Evolutionary conservation across 306 rosid species (phyloP).

Genomic region (Cicer chorassanicum): DNA sequence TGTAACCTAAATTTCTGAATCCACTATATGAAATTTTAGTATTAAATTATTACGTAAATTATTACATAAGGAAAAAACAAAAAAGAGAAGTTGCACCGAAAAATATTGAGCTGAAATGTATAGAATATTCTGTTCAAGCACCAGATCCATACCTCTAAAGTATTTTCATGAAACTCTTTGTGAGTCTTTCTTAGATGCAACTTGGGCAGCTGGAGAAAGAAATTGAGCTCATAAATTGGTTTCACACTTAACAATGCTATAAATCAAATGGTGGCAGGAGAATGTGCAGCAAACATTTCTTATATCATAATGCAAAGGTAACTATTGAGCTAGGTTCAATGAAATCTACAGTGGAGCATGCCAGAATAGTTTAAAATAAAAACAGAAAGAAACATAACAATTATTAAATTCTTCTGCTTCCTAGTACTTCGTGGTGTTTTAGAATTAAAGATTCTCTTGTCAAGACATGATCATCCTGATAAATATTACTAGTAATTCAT

Average conservation of each 20-base stretch:
- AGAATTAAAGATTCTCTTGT: constrained; percentile 28
- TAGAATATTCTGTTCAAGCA: constrained; percentile 15
- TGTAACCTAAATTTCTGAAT: constrained; percentile 26
- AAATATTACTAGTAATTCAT: constrained; percentile 29
- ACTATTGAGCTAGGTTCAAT: constrained; percentile 24
- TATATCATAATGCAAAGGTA: constrained; percentile 14
- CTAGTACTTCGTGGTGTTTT: constrained; percentile 22
- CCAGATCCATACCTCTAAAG: constrained; percentile 68
- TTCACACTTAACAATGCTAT: constrained; percentile 23
- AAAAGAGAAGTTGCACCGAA: background rate
- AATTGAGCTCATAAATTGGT: constrained; percentile 47
- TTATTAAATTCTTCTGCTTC: constrained; percentile 10
- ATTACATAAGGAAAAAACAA: background rate
- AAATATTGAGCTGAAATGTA: constrained; percentile 5
- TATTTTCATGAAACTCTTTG: constrained; percentile 86
- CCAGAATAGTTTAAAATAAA: constrained; percentile 13
- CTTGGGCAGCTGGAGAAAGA: constrained; percentile 76
- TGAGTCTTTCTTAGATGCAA: constrained; percentile 83
- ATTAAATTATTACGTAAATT: background rate
- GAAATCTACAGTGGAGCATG: constrained; percentile 31
- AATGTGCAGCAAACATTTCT: constrained; percentile 26
- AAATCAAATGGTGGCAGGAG: constrained; percentile 32
- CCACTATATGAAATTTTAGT: background rate
- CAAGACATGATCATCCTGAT: constrained; percentile 21
- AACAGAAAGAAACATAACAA: constrained; percentile 13